Evolutionary conservation across 2,329 filamentous ascomycete species (phyloP).

Genomic region (Alternaria ethzedia): DNA sequence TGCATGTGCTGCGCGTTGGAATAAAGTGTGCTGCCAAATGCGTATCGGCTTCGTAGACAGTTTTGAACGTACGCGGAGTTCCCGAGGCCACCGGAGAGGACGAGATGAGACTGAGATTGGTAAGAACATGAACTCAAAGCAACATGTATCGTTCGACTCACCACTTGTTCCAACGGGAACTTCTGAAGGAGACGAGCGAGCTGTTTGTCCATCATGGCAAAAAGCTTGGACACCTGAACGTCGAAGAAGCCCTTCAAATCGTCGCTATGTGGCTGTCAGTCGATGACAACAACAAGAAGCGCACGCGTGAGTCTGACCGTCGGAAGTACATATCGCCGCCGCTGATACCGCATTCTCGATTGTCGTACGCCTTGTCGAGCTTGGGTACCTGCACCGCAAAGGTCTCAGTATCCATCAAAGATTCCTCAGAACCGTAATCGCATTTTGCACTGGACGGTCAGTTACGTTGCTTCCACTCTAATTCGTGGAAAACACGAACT

Average conservation of each 20-base stretch:
- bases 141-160: no score
- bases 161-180: conserved; percentile 34
- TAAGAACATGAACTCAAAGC: no score
- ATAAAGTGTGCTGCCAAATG: conserved; percentile 16
- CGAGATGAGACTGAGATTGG: conserved; percentile 42
- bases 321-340: conserved; percentile 27
- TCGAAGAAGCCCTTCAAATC: conserved; percentile 29
- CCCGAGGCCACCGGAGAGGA: conserved; percentile 53
- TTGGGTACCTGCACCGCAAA: conserved; percentile 42
- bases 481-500: no score
- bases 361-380: conserved; percentile 24
- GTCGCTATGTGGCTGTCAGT: conserved; percentile 24
- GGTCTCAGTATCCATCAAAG: conserved; percentile 30
- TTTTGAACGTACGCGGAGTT: conserved; percentile 51
- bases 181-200: conserved; percentile 33
- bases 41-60: conserved; percentile 42
- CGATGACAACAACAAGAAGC: no score
- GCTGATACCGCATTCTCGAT: conserved; percentile 20
- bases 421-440: conserved; percentile 39
- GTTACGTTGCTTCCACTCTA: no score
- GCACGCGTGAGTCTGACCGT: not conserved
- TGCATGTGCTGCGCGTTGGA: conserved; percentile 29
- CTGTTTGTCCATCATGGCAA: conserved; percentile 42
- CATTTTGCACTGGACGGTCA: conserved; percentile 34
- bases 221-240: conserved; percentile 29